phyloP scores from a whole-genome alignment of 2,329 filamentous ascomycete genomes.

The Ascochyta lentis region DNA sequence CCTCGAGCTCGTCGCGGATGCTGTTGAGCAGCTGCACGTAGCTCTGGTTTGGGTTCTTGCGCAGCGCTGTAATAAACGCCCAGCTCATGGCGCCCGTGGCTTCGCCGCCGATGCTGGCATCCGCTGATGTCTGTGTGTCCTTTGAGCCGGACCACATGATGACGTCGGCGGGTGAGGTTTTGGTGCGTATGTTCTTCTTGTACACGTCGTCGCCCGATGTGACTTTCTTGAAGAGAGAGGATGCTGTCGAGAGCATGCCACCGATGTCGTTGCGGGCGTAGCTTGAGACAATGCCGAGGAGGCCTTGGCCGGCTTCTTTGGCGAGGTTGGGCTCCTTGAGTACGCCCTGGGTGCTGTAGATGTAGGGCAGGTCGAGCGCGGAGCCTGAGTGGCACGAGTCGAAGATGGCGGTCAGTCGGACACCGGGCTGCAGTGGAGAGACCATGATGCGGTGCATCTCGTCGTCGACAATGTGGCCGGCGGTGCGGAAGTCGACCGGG shows the following conservation, averaged over 20 bases:
- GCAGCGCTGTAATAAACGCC: conserved; percentile 90
- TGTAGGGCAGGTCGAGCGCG: conserved; percentile 77
- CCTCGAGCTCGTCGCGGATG: conserved; percentile 85
- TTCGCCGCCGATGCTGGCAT: conserved; percentile 85
- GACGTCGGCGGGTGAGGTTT: conserved; percentile 93
- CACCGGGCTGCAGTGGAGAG: conserved; percentile 76
- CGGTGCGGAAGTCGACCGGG: conserved; percentile 78
- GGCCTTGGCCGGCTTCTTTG: conserved; percentile 77
- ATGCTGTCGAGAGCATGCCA: conserved; percentile 79
- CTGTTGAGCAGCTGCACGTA: conserved; percentile 96
- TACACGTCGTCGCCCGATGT: conserved; percentile 79
- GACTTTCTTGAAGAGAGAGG: conserved; percentile 87
- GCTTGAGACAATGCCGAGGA: conserved; percentile 74
- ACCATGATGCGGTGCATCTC: conserved; percentile 86
- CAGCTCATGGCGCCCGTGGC: conserved; percentile 98
- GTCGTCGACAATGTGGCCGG: conserved; percentile 83
- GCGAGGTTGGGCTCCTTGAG: conserved; percentile 83
- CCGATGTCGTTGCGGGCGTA: conserved; percentile 86
- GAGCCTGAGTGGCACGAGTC: conserved; percentile 83
- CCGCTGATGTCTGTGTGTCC: conserved; percentile 93
- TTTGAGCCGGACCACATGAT: conserved; percentile 98
- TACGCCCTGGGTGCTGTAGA: conserved; percentile 80
- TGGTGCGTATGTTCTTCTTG: conserved; percentile 82
- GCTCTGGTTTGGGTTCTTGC: conserved; percentile 92
- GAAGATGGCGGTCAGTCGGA: conserved; percentile 82